Percentiles rank a stretch among this genome's conserved stretches.
Evolutionary conservation across 2,329 filamentous ascomycete genomes (phyloP).

Genomic region (Macrophomina pseudophaseolina): DNA sequence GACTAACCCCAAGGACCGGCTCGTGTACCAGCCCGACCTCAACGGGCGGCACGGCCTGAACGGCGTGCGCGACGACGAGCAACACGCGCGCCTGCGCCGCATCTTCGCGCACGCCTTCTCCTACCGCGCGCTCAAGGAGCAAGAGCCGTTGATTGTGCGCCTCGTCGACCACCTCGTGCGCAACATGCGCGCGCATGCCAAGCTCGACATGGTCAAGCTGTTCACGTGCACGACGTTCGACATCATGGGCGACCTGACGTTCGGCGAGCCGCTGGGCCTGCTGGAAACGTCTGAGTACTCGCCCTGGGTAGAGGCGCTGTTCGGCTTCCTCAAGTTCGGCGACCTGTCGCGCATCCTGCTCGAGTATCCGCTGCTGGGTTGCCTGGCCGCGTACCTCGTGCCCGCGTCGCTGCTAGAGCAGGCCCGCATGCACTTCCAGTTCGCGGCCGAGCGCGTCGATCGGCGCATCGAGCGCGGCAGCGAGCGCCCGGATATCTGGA

Average conservation of each 20-base stretch:
- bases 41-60: slow-evolving; percentile 42
- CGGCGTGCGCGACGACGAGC: slow-evolving; percentile 29
- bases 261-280: slow-evolving; percentile 40
- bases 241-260: slow-evolving; percentile 41
- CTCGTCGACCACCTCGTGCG: slow-evolving; percentile 40
- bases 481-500: slow-evolving; percentile 43
- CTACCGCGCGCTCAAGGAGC: slow-evolving; percentile 36
- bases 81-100: slow-evolving; percentile 29
- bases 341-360: background rate
- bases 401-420: background rate
- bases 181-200: background rate
- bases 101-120: slow-evolving; percentile 38
- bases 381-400: background rate
- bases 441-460: slow-evolving; percentile 29
- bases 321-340: slow-evolving; percentile 31
- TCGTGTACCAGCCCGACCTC: slow-evolving; percentile 31
- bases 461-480: slow-evolving; percentile 33
- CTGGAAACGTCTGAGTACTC: slow-evolving; percentile 37
- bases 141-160: slow-evolving; percentile 38
- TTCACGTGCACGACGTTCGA: slow-evolving; percentile 38
- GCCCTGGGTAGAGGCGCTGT: slow-evolving; percentile 41
- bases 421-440: background rate
- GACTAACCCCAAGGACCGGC: slow-evolving; percentile 28
- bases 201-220: slow-evolving; percentile 4
- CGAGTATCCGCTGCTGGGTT: background rate